Percentiles rank a stretch among this genome's conserved stretches.
Evolutionary conservation across 345 rosid species (phyloP).

Genomic region (Salix udensis): DNA sequence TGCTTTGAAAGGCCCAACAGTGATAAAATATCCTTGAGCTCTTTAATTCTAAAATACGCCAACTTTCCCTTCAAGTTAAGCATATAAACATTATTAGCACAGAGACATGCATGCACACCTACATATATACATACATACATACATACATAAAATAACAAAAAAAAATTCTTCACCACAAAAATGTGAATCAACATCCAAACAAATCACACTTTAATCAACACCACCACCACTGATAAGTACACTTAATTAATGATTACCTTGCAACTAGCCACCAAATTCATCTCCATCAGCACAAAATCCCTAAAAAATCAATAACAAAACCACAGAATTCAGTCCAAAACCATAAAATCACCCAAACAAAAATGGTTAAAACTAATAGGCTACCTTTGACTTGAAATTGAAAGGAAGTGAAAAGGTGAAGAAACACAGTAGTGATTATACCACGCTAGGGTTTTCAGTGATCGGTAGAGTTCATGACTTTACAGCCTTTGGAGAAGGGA

Average conservation of each 20-base stretch:
- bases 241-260: not conserved
- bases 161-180: not conserved
- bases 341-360: not conserved
- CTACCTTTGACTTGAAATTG: not conserved
- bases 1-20: constrained; percentile 32
- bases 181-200: not conserved
- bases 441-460: not conserved
- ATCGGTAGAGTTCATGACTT: not conserved
- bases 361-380: not conserved
- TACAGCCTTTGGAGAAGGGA: not conserved
- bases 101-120: not conserved
- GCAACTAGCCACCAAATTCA: not conserved
- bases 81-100: not conserved
- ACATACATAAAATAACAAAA: not conserved
- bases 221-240: not conserved
- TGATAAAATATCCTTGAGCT: constrained; percentile 38
- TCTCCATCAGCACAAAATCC: not conserved
- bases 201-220: not conserved
- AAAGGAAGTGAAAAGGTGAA: not conserved
- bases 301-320: not conserved
- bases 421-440: not conserved
- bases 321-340: not conserved
- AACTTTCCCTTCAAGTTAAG: constrained; percentile 30
- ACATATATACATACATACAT: not conserved
- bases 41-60: constrained; percentile 35